Evolutionary conservation across 768 basidiomycete genomes (phyloP).

Genomic region (Trametes cingulata): DNA sequence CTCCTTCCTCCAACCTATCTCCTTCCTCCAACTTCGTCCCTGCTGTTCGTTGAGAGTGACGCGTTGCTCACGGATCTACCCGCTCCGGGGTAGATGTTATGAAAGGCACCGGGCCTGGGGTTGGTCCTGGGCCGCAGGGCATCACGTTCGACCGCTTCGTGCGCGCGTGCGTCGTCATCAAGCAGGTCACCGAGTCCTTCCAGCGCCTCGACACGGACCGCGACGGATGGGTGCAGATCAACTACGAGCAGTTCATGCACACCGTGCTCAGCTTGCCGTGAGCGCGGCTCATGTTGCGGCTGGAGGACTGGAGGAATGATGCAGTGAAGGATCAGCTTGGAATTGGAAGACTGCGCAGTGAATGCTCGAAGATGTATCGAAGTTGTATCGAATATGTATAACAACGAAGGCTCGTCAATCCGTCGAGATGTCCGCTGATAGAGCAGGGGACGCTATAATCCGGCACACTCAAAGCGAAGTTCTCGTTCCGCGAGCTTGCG

Average conservation of each 20-base stretch:
- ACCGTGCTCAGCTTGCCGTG: slow-evolving; percentile 64
- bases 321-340: not conserved
- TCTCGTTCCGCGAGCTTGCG: too few relatives aligned
- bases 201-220: slow-evolving; percentile 63
- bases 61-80: slow-evolving; percentile 32
- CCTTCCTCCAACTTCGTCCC: not conserved
- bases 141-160: slow-evolving; percentile 89
- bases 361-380: not conserved
- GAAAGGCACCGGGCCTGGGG: slow-evolving; percentile 48
- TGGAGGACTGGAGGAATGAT: not conserved
- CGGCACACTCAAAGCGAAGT: too few relatives aligned
- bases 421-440: too few relatives aligned
- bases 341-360: not conserved
- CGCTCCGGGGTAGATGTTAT: slow-evolving; percentile 48
- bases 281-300: slow-evolving; percentile 22
- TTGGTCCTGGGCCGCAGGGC: slow-evolving; percentile 42
- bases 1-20: not conserved
- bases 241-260: slow-evolving; percentile 72
- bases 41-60: not conserved
- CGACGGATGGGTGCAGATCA: slow-evolving; percentile 69
- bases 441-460: too few relatives aligned
- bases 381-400: too few relatives aligned
- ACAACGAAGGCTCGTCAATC: too few relatives aligned
- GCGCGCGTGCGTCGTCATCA: slow-evolving; percentile 80
- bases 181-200: slow-evolving; percentile 76